These are phyloP conservation scores for Exserohilum rostratum DNA, from an alignment of 2,329 filamentous ascomycete species.

Conservation along the genomic window DNA sequence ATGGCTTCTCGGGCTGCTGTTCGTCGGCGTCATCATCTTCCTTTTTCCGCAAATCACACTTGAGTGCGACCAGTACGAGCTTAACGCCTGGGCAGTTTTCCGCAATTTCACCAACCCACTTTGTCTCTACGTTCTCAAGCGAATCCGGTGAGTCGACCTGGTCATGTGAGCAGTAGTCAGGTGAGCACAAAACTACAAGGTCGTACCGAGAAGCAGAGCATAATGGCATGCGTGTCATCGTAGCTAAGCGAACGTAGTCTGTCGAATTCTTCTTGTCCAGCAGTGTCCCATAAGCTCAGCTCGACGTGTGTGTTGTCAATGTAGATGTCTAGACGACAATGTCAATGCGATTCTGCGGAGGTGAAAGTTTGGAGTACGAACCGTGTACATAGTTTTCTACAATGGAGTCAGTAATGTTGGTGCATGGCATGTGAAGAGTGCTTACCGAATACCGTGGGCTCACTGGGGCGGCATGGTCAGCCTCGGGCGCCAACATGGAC, in stretches of 20 bases:
- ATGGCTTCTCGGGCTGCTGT: conserved; percentile 57
- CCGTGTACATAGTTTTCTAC: conserved; percentile 96
- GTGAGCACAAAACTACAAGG: neutral
- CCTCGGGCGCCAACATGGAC: conserved; percentile 12
- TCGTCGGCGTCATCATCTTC: conserved; percentile 64
- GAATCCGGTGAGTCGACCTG: conserved; percentile 91
- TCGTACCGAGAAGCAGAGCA: conserved; percentile 86
- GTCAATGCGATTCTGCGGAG: conserved; percentile 12
- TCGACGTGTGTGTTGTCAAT: conserved; percentile 98
- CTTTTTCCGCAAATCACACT: conserved; percentile 91
- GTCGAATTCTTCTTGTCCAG: conserved; percentile 98
- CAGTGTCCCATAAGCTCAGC: conserved; percentile 96
- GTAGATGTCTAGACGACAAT: conserved; percentile 76
- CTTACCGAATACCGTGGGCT: conserved; percentile 86
- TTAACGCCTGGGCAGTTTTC: conserved; percentile 97
- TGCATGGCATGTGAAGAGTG: neutral
- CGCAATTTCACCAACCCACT: conserved; percentile 97
- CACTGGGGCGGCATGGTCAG: conserved; percentile 55
- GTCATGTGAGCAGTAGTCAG: conserved; percentile 7
- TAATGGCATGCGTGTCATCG: conserved; percentile 96
- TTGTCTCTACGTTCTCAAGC: conserved; percentile 96
- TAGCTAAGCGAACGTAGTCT: conserved; percentile 93
- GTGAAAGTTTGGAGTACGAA: conserved; percentile 53
- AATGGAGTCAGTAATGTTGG: conserved; percentile 26
- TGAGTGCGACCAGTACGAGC: conserved; percentile 91